These are phyloP conservation scores for Botrytis cinerea DNA, from an alignment of 2,329 filamentous ascomycete species.

Conservation along the genomic window DNA sequence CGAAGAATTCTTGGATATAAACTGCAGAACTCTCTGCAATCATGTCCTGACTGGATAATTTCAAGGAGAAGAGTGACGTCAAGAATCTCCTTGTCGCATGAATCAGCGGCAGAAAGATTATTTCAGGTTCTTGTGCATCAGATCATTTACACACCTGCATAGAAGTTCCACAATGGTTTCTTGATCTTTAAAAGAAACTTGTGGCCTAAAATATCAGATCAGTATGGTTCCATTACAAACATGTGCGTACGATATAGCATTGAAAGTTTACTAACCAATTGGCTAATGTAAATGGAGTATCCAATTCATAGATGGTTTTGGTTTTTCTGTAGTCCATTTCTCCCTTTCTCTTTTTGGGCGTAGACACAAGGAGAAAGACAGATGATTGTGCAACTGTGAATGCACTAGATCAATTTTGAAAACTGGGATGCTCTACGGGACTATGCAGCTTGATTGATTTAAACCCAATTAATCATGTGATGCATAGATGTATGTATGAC, in stretches of 20 bases:
- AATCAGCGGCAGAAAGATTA: neutral
- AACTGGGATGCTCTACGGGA: neutral
- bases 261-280: slow-evolving; percentile 53
- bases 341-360: neutral
- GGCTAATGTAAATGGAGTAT: slow-evolving; percentile 62
- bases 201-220: slow-evolving; percentile 54
- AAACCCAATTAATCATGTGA: neutral
- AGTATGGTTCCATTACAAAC: neutral
- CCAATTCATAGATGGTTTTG: slow-evolving; percentile 63
- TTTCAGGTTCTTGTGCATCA: neutral
- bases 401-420: neutral
- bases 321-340: slow-evolving; percentile 52
- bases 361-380: neutral
- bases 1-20: neutral
- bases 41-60: neutral
- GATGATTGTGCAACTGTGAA: neutral
- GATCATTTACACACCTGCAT: slow-evolving; percentile 55
- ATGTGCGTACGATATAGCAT: neutral
- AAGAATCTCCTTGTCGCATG: neutral
- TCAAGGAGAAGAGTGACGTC: neutral
- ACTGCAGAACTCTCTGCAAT: neutral
- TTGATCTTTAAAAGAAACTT: slow-evolving; percentile 58
- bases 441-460: neutral
- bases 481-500: neutral
- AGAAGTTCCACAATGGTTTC: slow-evolving; percentile 66